Evolutionary conservation across 2,329 filamentous ascomycete species (phyloP).

Genomic region (Paecilomyces sp.): DNA sequence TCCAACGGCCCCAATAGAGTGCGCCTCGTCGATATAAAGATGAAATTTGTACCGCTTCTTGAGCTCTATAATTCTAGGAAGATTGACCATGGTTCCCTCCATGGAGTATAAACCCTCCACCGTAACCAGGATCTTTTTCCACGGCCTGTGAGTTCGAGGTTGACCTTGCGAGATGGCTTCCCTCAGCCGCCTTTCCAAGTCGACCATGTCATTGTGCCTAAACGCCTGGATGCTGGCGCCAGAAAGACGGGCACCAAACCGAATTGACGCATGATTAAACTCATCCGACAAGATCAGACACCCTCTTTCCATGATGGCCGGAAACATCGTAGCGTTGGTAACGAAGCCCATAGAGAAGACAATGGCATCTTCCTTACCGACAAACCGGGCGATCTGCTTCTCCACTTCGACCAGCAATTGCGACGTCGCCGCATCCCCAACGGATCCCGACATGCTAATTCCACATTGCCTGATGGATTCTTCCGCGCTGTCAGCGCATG

Average conservation of each 20-base stretch:
- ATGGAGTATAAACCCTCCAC: conserved; percentile 96
- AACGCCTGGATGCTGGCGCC: conserved; percentile 89
- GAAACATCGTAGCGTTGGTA: conserved; percentile 90
- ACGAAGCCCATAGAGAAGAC: conserved; percentile 98
- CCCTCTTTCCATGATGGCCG: conserved; percentile 80
- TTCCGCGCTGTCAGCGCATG: conserved; percentile 86
- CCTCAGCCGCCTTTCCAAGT: conserved; percentile 75
- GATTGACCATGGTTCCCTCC: conserved; percentile 95
- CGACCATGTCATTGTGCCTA: conserved; percentile 87
- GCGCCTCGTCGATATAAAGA: conserved; percentile 89
- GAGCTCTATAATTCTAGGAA: conserved; percentile 72
- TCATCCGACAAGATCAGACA: conserved; percentile 91
- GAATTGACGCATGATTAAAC: conserved; percentile 91
- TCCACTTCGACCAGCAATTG: conserved; percentile 83
- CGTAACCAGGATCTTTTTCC: conserved; percentile 95
- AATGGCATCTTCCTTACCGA: conserved; percentile 86
- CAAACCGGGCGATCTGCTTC: conserved; percentile 74
- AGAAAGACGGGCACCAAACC: conserved; percentile 82
- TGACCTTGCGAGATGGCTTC: conserved; percentile 92
- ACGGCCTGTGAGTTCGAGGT: conserved; percentile 87
- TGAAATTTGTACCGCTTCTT: conserved; percentile 95
- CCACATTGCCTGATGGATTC: conserved; percentile 74
- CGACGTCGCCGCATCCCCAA: conserved; percentile 72
- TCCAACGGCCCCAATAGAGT: conserved; percentile 86
- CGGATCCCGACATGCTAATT: conserved; percentile 68